Percentiles rank a stretch among this genome's conserved stretches.
These are phyloP conservation scores for Mycena pura DNA, from an alignment of 768 basidiomycete genomes.

Conservation along the genomic window DNA sequence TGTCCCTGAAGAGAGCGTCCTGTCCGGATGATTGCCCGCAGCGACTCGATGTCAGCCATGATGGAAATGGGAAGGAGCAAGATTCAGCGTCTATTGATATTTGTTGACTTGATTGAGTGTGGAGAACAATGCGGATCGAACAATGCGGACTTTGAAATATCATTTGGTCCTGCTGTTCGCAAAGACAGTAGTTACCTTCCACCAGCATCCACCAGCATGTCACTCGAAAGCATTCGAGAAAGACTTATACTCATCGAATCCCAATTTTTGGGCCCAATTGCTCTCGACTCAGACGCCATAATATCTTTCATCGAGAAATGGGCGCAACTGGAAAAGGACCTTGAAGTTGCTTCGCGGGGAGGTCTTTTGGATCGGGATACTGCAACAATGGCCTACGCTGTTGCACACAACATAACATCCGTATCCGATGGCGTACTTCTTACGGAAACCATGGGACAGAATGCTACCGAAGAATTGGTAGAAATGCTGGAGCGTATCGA, in stretches of 20 bases:
- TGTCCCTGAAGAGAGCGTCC: too few species aligned
- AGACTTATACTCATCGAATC: not conserved
- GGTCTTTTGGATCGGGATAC: too few species aligned
- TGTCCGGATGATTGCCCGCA: too few species aligned
- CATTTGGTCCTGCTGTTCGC: not conserved
- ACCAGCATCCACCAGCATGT: too few species aligned
- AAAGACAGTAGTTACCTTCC: too few species aligned
- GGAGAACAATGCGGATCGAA: too few species aligned
- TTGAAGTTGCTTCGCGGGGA: not conserved
- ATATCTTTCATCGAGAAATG: not conserved
- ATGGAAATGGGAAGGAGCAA: too few species aligned
- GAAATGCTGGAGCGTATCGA: constrained; percentile 17
- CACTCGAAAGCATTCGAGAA: not conserved
- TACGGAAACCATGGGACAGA: not conserved
- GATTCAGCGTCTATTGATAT: too few species aligned
- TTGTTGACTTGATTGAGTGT: too few species aligned
- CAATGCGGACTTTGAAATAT: constrained; percentile 32
- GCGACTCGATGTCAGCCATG: too few species aligned
- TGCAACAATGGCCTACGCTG: constrained; percentile 24
- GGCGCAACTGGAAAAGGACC: not conserved
- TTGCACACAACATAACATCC: constrained; percentile 16
- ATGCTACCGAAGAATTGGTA: constrained; percentile 16
- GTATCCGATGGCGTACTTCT: constrained; percentile 19
- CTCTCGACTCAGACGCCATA: not conserved
- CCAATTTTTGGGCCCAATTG: not conserved